Evolutionary conservation across 768 basidiomycete genomes (phyloP), one percentile per base, ranked within the genome.

Genomic region (Calocybe gangraenosa): DNA sequence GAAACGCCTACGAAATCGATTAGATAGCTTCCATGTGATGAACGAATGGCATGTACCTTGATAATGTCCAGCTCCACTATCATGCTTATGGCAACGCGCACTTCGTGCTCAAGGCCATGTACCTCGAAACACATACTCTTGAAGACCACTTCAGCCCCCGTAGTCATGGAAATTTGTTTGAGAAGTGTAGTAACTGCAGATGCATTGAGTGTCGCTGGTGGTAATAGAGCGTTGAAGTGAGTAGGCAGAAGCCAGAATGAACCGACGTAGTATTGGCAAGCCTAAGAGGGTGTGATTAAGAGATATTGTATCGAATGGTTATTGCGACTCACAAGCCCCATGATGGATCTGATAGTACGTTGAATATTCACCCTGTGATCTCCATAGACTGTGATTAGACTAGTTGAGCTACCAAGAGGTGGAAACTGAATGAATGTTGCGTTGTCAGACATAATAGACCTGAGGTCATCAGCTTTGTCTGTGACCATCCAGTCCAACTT

Each of bases 401-500:
- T 95, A 17, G 89, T 91, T 22, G 91, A 91, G 51, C 89, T 90
- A 17, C 95, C 95, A 25, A 97, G 80, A 25, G 90, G 77, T 10
- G 95, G 93, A 56, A 96, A 90, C 58, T 92, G 87, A 51, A 99
- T 87, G 61, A 87, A 97, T 3, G 94, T 95, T 6, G 91, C 92
- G 52, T 97, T 97, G 69, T 99, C 95, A 55, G 79, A 82, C 93
- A 96, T 97, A 60, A 93, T 79, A 3, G 82, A 75, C 65, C 84
- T 92, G 58, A 99, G 71, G 51, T 98, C 95, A 21, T 97, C 94
- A 9, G 87, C 72, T n/a, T 89, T 83, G 64, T 99, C 92, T n/a
- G 88, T 90, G 44, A 96, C 81, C 81, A 99, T 87, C 94, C 95
- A 97, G 58, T 99, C 95, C 50, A 99, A 75, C 64, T 99, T 99